A percentile compares a stretch with the other conserved stretches of the same genome.
Conservation (phyloP, 345 rosid genomes). For the Viola odorata region DNA sequence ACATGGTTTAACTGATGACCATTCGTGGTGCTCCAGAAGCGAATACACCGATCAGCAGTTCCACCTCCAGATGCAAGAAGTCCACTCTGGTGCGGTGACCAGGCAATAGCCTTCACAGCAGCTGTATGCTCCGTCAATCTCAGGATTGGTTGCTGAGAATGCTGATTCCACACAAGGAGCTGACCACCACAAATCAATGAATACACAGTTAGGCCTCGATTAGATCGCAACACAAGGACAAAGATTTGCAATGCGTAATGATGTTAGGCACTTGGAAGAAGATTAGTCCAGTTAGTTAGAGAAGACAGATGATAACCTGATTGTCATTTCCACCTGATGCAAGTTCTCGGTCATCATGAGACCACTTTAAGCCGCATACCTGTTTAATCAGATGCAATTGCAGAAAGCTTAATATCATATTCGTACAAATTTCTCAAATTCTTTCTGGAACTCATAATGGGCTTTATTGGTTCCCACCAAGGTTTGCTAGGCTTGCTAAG, state of each 20-base stretch:
- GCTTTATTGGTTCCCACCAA: neutral
- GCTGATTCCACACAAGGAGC: constrained; percentile 96
- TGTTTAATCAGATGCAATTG: constrained; percentile 5
- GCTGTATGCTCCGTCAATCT: constrained; percentile 94
- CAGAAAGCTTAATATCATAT: neutral
- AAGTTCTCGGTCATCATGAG: constrained; percentile 93
- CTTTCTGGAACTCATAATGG: neutral
- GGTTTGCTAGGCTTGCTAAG: too few relatives aligned
- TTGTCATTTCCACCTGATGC: constrained; percentile 99
- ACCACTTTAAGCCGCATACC: constrained; percentile 96
- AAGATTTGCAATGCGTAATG: too few relatives aligned
- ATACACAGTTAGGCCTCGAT: neutral
- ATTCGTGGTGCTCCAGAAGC: constrained; percentile 89
- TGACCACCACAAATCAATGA: constrained; percentile 19
- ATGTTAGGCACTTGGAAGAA: too few relatives aligned
- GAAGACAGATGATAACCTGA: constrained; percentile 43
- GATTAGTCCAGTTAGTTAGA: too few relatives aligned
- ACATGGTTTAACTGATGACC: constrained; percentile 80
- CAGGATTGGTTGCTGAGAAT: constrained; percentile 70
- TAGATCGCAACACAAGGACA: too few relatives aligned
- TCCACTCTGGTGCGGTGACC: constrained; percentile 95
- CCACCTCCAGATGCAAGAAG: constrained; percentile 99
- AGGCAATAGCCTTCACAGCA: constrained; percentile 92
- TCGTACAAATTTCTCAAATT: too few relatives aligned
- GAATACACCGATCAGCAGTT: constrained; percentile 92